These are phyloP conservation scores for Trifolium fragiferum DNA, from an alignment of 306 rosid genomes.

Conservation along the genomic window DNA sequence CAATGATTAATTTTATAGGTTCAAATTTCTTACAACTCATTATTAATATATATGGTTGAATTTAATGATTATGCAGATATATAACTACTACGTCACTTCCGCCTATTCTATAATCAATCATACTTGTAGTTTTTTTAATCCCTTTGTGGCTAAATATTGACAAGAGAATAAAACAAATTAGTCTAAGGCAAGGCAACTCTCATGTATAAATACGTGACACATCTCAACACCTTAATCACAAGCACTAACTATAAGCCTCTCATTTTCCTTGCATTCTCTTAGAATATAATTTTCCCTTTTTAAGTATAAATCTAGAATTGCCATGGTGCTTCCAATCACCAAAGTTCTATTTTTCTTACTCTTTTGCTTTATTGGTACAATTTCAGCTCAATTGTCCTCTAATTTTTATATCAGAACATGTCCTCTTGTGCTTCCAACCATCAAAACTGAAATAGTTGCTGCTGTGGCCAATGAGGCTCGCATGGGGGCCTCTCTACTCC, in stretches of 20 bases:
- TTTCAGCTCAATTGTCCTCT: conserved; percentile 63
- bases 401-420: conserved; percentile 54
- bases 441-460: conserved; percentile 43
- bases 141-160: conserved; percentile 14
- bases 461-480: conserved; percentile 65
- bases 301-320: background rate
- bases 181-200: background rate
- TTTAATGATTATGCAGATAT: no score
- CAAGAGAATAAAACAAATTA: conserved; percentile 32
- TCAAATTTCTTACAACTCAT: no score
- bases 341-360: conserved; percentile 35
- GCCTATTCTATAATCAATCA: background rate
- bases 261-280: background rate
- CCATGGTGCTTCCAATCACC: conserved; percentile 21
- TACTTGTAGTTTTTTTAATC: background rate
- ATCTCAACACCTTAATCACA: conserved; percentile 6
- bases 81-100: background rate
- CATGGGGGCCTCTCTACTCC: conserved; percentile 87
- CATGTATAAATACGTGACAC: conserved; percentile 41
- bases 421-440: conserved; percentile 66
- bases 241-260: conserved; percentile 17
- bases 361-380: conserved; percentile 40
- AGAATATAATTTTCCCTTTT: background rate
- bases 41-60: no score
- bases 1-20: no score